Evolutionary conservation across 108 stramenopile species (phyloP).

Genomic region (Epithemia pelagica): DNA sequence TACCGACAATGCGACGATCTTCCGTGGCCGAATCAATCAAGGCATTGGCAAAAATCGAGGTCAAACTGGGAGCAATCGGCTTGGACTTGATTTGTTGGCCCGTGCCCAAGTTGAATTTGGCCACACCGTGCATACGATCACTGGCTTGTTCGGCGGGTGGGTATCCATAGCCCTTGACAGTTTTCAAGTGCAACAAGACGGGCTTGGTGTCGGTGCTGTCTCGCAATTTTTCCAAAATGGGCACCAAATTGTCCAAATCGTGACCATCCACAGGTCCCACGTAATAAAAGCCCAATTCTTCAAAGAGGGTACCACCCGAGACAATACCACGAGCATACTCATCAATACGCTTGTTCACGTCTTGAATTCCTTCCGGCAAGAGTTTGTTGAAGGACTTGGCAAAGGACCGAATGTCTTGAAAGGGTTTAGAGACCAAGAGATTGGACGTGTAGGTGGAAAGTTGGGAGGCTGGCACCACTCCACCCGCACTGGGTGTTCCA

Average conservation of each 20-base stretch:
- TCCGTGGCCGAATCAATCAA: conserved; percentile 88
- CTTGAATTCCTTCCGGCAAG: conserved; percentile 88
- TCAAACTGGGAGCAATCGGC: conserved; percentile 65
- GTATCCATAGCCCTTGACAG: conserved; percentile 93
- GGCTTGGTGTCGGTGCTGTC: conserved; percentile 81
- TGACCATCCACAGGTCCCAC: conserved; percentile 97
- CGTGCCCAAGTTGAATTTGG: conserved; percentile 92
- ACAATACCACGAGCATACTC: conserved; percentile 96
- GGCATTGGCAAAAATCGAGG: conserved; percentile 92
- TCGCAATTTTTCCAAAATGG: conserved; percentile 90
- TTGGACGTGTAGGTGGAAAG: conserved; percentile 90
- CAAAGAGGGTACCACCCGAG: conserved; percentile 93
- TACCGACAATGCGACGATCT: conserved; percentile 88
- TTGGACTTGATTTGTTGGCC: conserved; percentile 87
- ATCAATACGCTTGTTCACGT: conserved; percentile 94
- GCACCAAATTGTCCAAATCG: conserved; percentile 94
- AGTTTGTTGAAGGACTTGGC: conserved; percentile 91
- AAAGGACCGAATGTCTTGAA: conserved; percentile 92
- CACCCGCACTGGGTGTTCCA: conserved; percentile 93
- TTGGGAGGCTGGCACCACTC: conserved; percentile 82
- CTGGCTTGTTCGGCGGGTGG: conserved; percentile 88
- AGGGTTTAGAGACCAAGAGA: conserved; percentile 87
- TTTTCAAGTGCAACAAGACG: conserved; percentile 92
- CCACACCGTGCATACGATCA: conserved; percentile 96
- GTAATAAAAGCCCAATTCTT: conserved; percentile 98